Evolutionary conservation across 257 asterid species (phyloP), one percentile per base, ranked within the genome.

Genomic region (Eucommia ulmoides): DNA sequence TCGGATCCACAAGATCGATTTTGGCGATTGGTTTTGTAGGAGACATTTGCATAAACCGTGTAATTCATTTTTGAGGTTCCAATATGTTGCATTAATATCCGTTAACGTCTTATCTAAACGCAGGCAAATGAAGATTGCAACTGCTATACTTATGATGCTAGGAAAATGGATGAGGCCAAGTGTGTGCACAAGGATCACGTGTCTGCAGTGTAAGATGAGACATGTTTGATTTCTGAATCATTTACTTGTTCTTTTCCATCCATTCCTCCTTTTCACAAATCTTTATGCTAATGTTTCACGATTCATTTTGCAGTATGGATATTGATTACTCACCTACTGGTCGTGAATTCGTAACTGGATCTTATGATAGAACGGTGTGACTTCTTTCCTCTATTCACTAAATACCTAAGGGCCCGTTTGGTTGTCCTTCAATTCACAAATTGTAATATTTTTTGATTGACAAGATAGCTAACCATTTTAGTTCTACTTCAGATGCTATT

Each of bases 291-390:
- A 65, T 50, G 24, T 49, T 64, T 47, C 54, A 23, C 50, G 19
- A 38, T n/a, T 56, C 51, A 46, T 63, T n/a, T 21, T 66, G 69
- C 74, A 89, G 98, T 49, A 82, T 89, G 98, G 98, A 85, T 69
- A 85, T 89, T 50, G 94, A 89, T 72, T 89, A 85, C 66, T 85
- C 98, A 33, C 94, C 98, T 56, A 85, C 93, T 22, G 98, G 98
- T 47, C 93, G 98, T 59, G 98, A 89, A 72, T 89, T 89, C 66
- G 98, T 85, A 22, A 85, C 98, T 16, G 96, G 98, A 59, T 89
- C 96, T 47, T 89, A 89, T 60, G 98, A 89, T 68, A 76, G 98
- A 75, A 82, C 96, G 26, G 98, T 89, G 69, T 69, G 64, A 48
- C 52, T 49, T 33, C 2, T 21, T n/a, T n/a, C n/a, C n/a, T n/a